These are phyloP conservation scores for Wickerhamomyces sp. DNA, from an alignment of 1,139 yeast species.

Conservation along the genomic window DNA sequence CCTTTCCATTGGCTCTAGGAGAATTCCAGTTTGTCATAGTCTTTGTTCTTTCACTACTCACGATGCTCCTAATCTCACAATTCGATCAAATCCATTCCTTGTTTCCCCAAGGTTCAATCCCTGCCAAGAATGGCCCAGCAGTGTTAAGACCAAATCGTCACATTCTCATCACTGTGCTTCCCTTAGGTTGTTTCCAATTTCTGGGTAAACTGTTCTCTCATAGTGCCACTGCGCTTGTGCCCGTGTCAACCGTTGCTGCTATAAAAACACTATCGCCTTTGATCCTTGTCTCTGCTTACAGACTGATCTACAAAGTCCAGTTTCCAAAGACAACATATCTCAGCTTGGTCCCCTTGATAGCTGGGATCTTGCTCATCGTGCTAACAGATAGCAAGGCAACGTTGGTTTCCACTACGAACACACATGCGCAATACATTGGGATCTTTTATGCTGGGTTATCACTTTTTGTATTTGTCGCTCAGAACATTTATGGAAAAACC, in stretches of 20 bases:
- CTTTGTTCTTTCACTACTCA: slow-evolving; percentile 31
- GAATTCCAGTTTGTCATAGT: slow-evolving; percentile 81
- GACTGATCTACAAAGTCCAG: slow-evolving; percentile 49
- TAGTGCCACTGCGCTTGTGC: slow-evolving; percentile 84
- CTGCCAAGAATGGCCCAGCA: slow-evolving; percentile 16
- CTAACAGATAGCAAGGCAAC: slow-evolving; percentile 32
- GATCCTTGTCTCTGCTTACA: slow-evolving; percentile 74
- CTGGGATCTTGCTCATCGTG: slow-evolving; percentile 48
- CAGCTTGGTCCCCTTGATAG: slow-evolving; percentile 61
- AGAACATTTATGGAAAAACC: slow-evolving; percentile 87
- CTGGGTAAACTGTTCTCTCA: slow-evolving; percentile 89
- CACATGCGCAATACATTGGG: slow-evolving; percentile 51
- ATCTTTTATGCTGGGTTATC: slow-evolving; percentile 73
- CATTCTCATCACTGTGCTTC: slow-evolving; percentile 67
- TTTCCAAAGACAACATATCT: slow-evolving; percentile 60
- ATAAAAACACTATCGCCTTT: slow-evolving; percentile 89
- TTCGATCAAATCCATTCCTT: slow-evolving; percentile 17
- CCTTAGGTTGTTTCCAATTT: slow-evolving; percentile 90
- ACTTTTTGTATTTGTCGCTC: slow-evolving; percentile 83
- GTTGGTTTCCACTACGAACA: slow-evolving; percentile 21
- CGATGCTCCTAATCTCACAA: slow-evolving; percentile 25
- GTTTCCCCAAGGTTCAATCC: slow-evolving; percentile 22
- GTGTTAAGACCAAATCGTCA: slow-evolving; percentile 32
- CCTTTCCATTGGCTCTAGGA: slow-evolving; percentile 79
- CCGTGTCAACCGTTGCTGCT: slow-evolving; percentile 91